Conservation (phyloP, 805 yeast species). For the Yarrowia osloensis region DNA sequence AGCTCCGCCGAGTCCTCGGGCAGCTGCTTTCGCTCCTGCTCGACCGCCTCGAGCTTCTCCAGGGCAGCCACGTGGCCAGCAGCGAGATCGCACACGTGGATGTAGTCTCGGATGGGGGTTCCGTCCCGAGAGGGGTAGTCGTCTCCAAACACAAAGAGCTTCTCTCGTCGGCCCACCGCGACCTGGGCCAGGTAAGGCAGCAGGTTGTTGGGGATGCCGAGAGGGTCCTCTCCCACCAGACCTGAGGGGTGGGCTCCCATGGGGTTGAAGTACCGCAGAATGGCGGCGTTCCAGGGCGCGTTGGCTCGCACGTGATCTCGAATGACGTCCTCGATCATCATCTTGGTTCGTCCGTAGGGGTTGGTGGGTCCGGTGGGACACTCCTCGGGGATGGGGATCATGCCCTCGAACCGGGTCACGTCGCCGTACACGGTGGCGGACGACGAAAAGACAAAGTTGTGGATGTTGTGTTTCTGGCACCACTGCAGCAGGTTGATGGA, state of each 20-base stretch:
- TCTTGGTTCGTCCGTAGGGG: conserved; percentile 77
- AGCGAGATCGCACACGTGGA: conserved; percentile 79
- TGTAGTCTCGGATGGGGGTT: conserved; percentile 78
- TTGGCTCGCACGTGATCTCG: conserved; percentile 53
- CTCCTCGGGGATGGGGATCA: conserved; percentile 77
- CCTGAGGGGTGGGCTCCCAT: conserved; percentile 87
- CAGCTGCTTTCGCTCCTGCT: conserved; percentile 32
- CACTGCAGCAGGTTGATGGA: conserved; percentile 58
- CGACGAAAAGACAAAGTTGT: conserved; percentile 67
- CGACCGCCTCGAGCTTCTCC: conserved; percentile 49
- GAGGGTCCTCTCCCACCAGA: conserved; percentile 76
- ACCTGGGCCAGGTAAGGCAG: conserved; percentile 78
- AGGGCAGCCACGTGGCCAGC: conserved; percentile 75
- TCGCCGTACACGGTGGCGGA: conserved; percentile 86
- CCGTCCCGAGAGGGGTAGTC: conserved; percentile 75
- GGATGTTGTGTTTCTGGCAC: conserved; percentile 52
- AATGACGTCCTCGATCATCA: conserved; percentile 61
- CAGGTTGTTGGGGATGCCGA: conserved; percentile 74
- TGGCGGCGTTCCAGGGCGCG: conserved; percentile 49
- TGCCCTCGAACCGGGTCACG: conserved; percentile 67
- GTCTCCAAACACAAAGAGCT: conserved; percentile 67
- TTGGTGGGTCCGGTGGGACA: conserved; percentile 75
- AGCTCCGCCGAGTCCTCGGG: conserved; percentile 34
- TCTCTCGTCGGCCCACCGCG: conserved; percentile 68
- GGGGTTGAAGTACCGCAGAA: conserved; percentile 78